phyloP scores from a whole-genome alignment of 352 stramenopile species.

The Blastocystis sp. region DNA sequence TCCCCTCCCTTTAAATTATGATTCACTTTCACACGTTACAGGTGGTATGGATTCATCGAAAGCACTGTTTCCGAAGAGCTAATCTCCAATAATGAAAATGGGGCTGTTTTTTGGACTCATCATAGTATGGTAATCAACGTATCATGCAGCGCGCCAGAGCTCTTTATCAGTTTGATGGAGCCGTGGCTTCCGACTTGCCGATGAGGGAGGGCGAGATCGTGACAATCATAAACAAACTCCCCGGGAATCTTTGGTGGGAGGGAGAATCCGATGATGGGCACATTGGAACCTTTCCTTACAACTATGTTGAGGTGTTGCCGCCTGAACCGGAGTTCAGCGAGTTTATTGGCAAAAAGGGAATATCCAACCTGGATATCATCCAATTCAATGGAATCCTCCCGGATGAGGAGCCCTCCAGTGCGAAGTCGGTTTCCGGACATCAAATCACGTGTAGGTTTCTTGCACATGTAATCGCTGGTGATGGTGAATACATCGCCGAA shows the following conservation, averaged over 20 bases:
- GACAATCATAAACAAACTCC: slow-evolving; percentile 37
- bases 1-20: neutral
- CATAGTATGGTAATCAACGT: neutral
- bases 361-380: slow-evolving; percentile 55
- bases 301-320: slow-evolving; percentile 44
- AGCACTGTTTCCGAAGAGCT: neutral
- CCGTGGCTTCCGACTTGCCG: slow-evolving; percentile 38
- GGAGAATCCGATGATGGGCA: slow-evolving; percentile 1
- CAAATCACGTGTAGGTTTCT: neutral
- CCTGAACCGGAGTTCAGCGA: slow-evolving; percentile 46
- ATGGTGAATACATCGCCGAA: slow-evolving; percentile 37
- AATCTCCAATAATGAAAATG: neutral
- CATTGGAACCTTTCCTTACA: slow-evolving; percentile 51
- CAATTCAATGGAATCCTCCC: neutral
- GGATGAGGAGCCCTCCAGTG: neutral
- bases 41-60: neutral
- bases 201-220: slow-evolving; percentile 44
- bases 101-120: neutral
- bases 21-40: slow-evolving; percentile 11
- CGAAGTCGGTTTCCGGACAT: neutral
- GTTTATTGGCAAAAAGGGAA: slow-evolving; percentile 48
- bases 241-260: slow-evolving; percentile 45
- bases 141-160: slow-evolving; percentile 42
- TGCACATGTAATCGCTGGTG: slow-evolving; percentile 26
- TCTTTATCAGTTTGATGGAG: slow-evolving; percentile 45